Conservation (phyloP, 2,329 filamentous ascomycete genomes). For the Colletotrichum sp. region DNA sequence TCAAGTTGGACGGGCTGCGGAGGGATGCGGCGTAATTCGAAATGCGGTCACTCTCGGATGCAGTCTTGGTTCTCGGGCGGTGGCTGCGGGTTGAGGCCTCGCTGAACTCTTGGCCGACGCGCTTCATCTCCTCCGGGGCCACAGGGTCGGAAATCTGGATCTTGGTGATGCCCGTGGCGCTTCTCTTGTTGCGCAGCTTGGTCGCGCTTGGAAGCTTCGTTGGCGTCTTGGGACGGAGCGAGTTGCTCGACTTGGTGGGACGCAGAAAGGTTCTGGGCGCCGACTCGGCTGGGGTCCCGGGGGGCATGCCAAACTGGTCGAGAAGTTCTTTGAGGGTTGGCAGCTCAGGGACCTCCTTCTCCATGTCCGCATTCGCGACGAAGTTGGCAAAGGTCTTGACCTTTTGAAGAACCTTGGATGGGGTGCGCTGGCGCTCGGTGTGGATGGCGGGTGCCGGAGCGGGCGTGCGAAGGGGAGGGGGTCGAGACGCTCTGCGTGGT, state of each 20-base stretch:
- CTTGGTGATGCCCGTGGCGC: constrained; percentile 7
- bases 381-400: constrained; percentile 20
- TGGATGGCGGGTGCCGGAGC: background rate
- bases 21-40: background rate
- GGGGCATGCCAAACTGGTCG: constrained; percentile 12
- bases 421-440: background rate
- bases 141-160: constrained; percentile 16
- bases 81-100: background rate
- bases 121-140: constrained; percentile 6
- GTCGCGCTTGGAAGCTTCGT: constrained; percentile 6
- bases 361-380: background rate
- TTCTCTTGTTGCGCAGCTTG: constrained; percentile 17
- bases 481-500: background rate
- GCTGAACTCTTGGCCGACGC: constrained; percentile 3
- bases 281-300: background rate
- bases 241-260: constrained; percentile 7
- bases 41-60: background rate
- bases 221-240: background rate
- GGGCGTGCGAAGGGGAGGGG: background rate
- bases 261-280: background rate
- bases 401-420: constrained; percentile 13
- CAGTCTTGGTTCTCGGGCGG: background rate
- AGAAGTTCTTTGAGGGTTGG: constrained; percentile 5
- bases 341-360: constrained; percentile 9
- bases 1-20: constrained; percentile 7